Conservation (phyloP, 2,329 filamentous ascomycete species). For the Phaeosphaeriaceae sp. region DNA sequence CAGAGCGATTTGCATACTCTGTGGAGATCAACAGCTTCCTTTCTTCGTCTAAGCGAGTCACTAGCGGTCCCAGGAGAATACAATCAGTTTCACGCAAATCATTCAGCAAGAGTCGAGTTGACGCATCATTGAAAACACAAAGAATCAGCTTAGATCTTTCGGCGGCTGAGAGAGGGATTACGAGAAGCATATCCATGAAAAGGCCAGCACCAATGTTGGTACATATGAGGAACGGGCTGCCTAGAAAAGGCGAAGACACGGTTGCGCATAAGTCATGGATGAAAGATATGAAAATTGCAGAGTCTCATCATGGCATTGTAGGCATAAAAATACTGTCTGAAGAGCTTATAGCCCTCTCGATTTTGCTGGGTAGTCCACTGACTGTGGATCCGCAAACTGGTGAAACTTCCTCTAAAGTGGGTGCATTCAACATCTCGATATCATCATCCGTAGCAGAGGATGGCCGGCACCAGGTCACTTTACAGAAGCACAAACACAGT, state of each 20-base stretch:
- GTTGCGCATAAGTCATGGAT: slow-evolving; percentile 27
- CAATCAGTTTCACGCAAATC: slow-evolving; percentile 26
- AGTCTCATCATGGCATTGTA: slow-evolving; percentile 19
- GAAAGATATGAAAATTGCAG: slow-evolving; percentile 30
- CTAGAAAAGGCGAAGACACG: slow-evolving; percentile 6
- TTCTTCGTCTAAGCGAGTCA: slow-evolving; percentile 18
- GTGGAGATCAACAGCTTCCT: slow-evolving; percentile 32
- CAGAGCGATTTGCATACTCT: slow-evolving; percentile 32
- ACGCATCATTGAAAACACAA: slow-evolving; percentile 12
- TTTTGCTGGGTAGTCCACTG: slow-evolving; percentile 35
- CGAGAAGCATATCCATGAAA: slow-evolving; percentile 25
- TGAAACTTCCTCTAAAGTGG: slow-evolving; percentile 10
- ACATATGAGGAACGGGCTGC: slow-evolving; percentile 16
- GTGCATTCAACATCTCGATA: slow-evolving; percentile 40
- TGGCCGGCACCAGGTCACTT: slow-evolving; percentile 26
- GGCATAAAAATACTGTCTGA: slow-evolving; percentile 23
- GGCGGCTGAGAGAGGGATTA: slow-evolving; percentile 18
- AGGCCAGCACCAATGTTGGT: slow-evolving; percentile 17
- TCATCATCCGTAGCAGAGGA: slow-evolving; percentile 8
- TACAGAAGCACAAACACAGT: slow-evolving; percentile 31
- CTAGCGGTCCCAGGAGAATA: slow-evolving; percentile 17
- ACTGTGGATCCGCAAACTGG: slow-evolving; percentile 4
- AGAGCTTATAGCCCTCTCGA: slow-evolving; percentile 37
- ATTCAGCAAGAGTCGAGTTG: slow-evolving; percentile 13
- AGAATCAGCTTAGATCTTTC: slow-evolving; percentile 29